Conservation (phyloP, 2,329 filamentous ascomycete species). For the Diaporthe vexans region DNA sequence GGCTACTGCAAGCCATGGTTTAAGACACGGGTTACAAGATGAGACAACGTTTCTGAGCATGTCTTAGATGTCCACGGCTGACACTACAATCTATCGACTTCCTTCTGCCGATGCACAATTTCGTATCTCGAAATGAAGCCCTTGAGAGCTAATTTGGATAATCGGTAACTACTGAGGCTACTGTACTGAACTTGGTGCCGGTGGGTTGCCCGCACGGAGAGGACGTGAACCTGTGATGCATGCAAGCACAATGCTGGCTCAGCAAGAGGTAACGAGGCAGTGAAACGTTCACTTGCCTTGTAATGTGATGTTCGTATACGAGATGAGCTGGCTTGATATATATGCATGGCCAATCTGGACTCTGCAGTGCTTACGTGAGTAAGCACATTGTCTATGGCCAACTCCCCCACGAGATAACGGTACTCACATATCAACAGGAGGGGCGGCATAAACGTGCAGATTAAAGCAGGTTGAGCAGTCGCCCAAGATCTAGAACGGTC, state of each 20-base stretch:
- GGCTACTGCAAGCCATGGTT: neutral
- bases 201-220: neutral
- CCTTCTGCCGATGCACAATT: neutral
- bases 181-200: neutral
- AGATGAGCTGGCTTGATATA: neutral
- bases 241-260: neutral
- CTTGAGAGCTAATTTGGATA: neutral
- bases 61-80: neutral
- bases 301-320: neutral
- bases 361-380: neutral
- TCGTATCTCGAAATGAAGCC: neutral
- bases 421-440: neutral
- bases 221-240: neutral
- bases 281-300: neutral
- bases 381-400: neutral
- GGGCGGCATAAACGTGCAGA: neutral
- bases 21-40: neutral
- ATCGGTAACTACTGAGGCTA: neutral
- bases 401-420: neutral
- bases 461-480: neutral
- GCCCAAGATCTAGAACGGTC: constrained; percentile 11
- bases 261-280: neutral
- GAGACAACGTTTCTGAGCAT: neutral
- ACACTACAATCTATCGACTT: neutral
- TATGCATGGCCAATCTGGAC: neutral